Base-by-base conservation (phyloP, 345 rosid species). In the Physaria fendleri region DNA sequence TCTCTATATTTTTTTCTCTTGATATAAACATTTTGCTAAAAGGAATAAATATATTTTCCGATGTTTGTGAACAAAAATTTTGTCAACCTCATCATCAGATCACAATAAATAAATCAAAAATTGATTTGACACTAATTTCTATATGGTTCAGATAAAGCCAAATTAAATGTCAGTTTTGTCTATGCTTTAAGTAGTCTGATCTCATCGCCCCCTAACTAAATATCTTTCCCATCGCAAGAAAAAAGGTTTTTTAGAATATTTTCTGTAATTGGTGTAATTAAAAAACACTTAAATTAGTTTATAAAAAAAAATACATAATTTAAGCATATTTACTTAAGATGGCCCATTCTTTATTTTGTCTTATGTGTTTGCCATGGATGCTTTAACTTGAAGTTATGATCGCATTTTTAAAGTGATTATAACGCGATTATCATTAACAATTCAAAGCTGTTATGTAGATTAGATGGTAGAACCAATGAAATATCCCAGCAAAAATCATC, bases 71-170 rank as follows among this genome's bases (percentile, higher is more conserved):
- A 44, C 28, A 54, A 61, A 47, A 21, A 3, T 16, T 47, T 56
- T 24, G 74, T 62, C 69, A 69, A 62, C 74, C 46, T 24, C 28
- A 68, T 34, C n/a, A n/a, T n/a, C n/a, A n/a, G n/a, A n/a, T n/a
- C 24, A 68, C 3, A 60, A 2, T 12, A 39, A 29, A 45, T 4
- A 29, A 29, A 38, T 35, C 0, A 11, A 11, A 32, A 32, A 4
- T 7, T 48, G 64, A 55, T 55, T 62, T 62, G 59, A 62, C 68
- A 54, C 38, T 53, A 30, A 62, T 69, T 29, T 29, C 43, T 10
- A 32, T 39, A 18, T 55, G 30, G 20, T 32, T 62, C 74, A 62
- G 25, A 30, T 56, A 20, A 56, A 48, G 59, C 59, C 64, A 62
- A 63, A 48, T 56, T 62, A 56, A 58, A 62, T 62, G 58, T 40